Base-by-base conservation (phyloP, 768 basidiomycete genomes). In the Russula sp. region DNA sequence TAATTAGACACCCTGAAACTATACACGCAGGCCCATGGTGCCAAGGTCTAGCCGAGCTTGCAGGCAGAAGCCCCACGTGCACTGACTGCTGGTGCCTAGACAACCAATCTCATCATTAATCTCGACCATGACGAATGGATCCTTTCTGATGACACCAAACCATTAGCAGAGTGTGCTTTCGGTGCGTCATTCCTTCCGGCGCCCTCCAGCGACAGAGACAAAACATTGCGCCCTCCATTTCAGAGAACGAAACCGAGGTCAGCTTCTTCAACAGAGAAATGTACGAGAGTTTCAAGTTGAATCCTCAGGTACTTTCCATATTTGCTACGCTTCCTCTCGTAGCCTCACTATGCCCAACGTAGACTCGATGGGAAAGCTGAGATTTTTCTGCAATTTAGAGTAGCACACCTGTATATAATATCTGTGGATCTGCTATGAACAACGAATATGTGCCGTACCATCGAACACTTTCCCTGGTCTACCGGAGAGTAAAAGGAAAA, bases 71-170 rank as follows among this genome's bases (percentile, higher is more conserved):
- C 22, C 31, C 42, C 27, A 32, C 44, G 18, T 39, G 31, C 44
- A 55, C 52, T 55, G 49, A 59, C 34, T 47, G 27, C 22, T n/a
- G 16, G 5, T 34, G 47, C 32, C 31, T 69, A 98, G 96, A 96
- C 95, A 1, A 90, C 90, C 37, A 98, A 99, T 76, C 80, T 99
- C 34, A 98, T 99, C 74, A 98, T 99, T 72, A 99, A 99, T 74
- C 82, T 98, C 61, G 94, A 97, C 70, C 84, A 95, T 70, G 96
- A 98, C 62, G 90, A 93, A 9, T 96, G 94, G 91, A 91, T 98
- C 65, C 75, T 94, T 16, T 76, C 82, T 52, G 85, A 93, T 66
- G 87, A 87, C 45, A 71, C 72, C 8, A 82, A 81, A 70, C 79
- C 77, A 0, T 79, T 99, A n/a, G 83, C 79, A 2, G 83, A 86